Base-by-base conservation (phyloP, 2,329 filamentous ascomycete species). In the Coniochaeta prunicola region DNA sequence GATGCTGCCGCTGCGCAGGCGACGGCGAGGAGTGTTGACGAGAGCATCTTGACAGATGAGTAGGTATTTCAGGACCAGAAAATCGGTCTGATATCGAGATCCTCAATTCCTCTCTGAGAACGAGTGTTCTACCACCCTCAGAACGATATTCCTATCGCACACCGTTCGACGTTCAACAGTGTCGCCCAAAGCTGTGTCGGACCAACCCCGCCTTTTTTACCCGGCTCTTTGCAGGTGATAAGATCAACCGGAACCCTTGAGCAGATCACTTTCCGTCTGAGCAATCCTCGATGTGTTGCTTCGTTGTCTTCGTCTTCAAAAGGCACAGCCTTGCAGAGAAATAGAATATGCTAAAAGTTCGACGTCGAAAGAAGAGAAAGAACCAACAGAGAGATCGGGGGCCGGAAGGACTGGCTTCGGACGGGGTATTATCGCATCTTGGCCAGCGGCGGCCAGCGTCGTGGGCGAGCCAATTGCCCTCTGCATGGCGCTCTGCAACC, bases 1-100 rank as follows among this genome's bases (percentile, higher is more conserved):
- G 80, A 76, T 62, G 78, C 77, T 66, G 86, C 63, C 42, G 77
- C 73, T 60, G 78, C 79, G 64, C 77, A 67, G 69, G 75, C 69
- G 59, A 82, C 62, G 59, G 76, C 70, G 62, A 77, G 60, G 60
- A 78, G 62, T 68, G 76, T 68, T 66, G 79, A 79, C 58, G 73
- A 70, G 59, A 77, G 67, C 81, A 83, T 84, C 26, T 63, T 74
- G 71, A 55, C 34, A 48, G 58, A 62, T 59, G 40, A 59, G 45
- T 61, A 53, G 53, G 56, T 59, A 53, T 62, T 57, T 60, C 19
- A 59, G 53, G 21, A 17, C 12, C 28, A 13, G 13, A 36, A 34
- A 21, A 15, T 36, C 13, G 28, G 53, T 10, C 21, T 13, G 36
- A 55, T 36, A 17, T 33, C 21, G 53, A 28, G 2, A 4, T 12